Percentiles rank a stretch among this genome's conserved stretches.
Evolutionary conservation across 345 rosid species (phyloP).

Genomic region (Bruguiera sexangula): DNA sequence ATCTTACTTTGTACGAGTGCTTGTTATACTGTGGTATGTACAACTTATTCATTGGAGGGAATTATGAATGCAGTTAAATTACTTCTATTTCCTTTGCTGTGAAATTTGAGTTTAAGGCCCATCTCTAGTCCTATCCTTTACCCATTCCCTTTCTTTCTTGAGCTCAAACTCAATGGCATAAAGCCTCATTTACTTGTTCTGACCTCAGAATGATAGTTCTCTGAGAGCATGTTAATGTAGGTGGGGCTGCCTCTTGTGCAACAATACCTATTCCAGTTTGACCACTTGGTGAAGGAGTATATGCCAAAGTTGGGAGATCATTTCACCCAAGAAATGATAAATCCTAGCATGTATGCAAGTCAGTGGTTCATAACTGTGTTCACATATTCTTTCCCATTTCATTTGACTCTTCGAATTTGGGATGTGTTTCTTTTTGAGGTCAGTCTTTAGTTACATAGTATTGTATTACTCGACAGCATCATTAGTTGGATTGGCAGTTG

Average conservation of each 20-base stretch:
- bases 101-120: too few relatives aligned
- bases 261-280: slow-evolving; percentile 76
- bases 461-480: not conserved
- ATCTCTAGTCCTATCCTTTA: too few relatives aligned
- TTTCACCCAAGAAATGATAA: slow-evolving; percentile 82
- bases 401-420: slow-evolving; percentile 92
- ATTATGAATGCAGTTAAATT: too few relatives aligned
- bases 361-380: slow-evolving; percentile 99
- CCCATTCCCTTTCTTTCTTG: too few relatives aligned
- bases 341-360: slow-evolving; percentile 98
- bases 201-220: not conserved
- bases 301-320: slow-evolving; percentile 94
- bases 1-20: too few relatives aligned
- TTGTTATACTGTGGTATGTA: too few relatives aligned
- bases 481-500: slow-evolving; percentile 5
- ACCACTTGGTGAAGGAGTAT: slow-evolving; percentile 64
- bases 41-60: too few relatives aligned
- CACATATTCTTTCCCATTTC: slow-evolving; percentile 91
- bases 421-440: slow-evolving; percentile 96
- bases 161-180: not conserved
- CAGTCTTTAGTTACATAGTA: slow-evolving; percentile 12
- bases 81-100: too few relatives aligned
- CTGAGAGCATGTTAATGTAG: slow-evolving; percentile 33
- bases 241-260: slow-evolving; percentile 95
- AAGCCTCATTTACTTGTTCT: not conserved